A percentile compares a stretch with the other conserved stretches of the same genome.
These are phyloP conservation scores for Rehmannia glutinosa DNA, from an alignment of 257 asterid genomes.

Conservation along the genomic window DNA sequence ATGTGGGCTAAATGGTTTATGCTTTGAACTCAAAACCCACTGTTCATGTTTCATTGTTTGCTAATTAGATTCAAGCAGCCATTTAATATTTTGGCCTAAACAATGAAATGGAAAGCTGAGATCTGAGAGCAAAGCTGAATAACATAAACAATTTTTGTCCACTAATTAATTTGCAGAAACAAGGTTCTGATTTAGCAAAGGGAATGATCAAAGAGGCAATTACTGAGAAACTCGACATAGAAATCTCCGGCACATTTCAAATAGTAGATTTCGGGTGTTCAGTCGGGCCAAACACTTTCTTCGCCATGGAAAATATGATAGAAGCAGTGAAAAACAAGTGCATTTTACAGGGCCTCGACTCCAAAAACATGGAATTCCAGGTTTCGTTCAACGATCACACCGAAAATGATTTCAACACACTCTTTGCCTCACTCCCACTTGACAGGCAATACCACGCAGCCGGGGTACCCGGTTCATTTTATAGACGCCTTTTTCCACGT, in stretches of 20 bases:
- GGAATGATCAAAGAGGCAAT: slow-evolving; percentile 15
- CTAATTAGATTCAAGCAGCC: too few species aligned
- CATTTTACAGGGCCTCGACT: not conserved
- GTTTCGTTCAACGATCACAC: slow-evolving; percentile 32
- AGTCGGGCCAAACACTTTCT: slow-evolving; percentile 31
- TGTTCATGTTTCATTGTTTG: too few species aligned
- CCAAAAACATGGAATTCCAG: slow-evolving; percentile 16
- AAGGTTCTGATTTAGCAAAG: not conserved
- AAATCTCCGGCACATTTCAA: not conserved
- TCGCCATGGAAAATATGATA: slow-evolving; percentile 10
- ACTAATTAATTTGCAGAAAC: too few species aligned
- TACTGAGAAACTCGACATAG: not conserved
- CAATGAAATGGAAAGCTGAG: too few species aligned
- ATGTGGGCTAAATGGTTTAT: too few species aligned
- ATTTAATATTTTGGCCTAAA: too few species aligned
- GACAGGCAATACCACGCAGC: slow-evolving; percentile 21
- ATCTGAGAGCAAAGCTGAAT: too few species aligned
- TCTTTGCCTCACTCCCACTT: slow-evolving; percentile 20
- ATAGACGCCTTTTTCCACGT: slow-evolving; percentile 20
- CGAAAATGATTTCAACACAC: slow-evolving; percentile 41
- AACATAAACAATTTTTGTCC: too few species aligned
- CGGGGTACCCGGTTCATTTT: slow-evolving; percentile 36
- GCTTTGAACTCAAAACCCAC: too few species aligned
- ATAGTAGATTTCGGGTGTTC: slow-evolving; percentile 33
- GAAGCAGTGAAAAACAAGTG: slow-evolving; percentile 13